phyloP scores from a whole-genome alignment of 1,284 basidiomycete genomes.

The Heliocybe sulcata region DNA sequence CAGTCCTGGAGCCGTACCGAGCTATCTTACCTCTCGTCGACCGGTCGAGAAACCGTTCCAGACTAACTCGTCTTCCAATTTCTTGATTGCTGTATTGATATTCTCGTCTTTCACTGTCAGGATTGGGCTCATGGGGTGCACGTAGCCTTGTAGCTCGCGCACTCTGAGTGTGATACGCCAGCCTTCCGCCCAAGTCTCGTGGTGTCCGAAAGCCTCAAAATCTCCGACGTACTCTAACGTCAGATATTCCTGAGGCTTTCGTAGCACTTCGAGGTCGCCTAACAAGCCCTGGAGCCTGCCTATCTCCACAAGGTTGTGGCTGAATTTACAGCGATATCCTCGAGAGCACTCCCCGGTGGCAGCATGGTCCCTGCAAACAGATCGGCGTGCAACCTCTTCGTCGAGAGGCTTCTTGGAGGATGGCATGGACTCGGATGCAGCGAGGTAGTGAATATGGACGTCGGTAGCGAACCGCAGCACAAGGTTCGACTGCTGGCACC shows the following conservation, averaged over 20 bases:
- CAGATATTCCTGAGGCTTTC: background rate
- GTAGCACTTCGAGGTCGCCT: background rate
- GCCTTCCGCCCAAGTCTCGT: background rate
- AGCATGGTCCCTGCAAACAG: background rate
- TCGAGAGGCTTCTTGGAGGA: background rate
- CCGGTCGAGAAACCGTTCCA: background rate
- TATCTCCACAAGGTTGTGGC: background rate
- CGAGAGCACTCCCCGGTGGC: background rate
- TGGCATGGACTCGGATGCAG: background rate
- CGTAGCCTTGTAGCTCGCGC: background rate
- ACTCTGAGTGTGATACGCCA: background rate
- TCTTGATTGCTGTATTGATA: background rate
- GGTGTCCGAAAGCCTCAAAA: slow-evolving; percentile 1
- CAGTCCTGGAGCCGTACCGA: too few species aligned
- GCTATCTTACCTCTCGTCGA: background rate
- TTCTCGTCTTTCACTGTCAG: background rate
- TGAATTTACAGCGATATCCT: background rate
- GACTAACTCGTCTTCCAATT: background rate
- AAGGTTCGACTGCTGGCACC: too few species aligned
- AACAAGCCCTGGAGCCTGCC: background rate
- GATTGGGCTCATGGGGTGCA: background rate
- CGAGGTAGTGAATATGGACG: too few species aligned
- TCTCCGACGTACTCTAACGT: slow-evolving; percentile 1
- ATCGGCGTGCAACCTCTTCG: background rate
- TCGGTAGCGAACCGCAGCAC: too few species aligned